Conservation (phyloP, 1,284 basidiomycete species). For the Ustilago esculenta region DNA sequence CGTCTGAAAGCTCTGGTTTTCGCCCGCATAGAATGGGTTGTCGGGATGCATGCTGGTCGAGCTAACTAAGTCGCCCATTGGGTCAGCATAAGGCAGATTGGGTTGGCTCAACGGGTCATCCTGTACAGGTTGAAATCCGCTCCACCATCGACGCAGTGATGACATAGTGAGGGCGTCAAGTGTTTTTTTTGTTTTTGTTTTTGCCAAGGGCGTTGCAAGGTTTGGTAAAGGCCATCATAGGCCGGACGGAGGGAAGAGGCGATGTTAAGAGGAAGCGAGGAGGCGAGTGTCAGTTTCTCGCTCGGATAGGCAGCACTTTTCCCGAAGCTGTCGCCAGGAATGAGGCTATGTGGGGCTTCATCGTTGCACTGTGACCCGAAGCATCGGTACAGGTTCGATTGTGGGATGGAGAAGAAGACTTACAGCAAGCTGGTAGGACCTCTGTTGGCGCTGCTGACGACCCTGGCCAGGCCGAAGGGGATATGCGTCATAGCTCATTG, state of each 20-base stretch:
- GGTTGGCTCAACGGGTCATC: conserved; percentile 37
- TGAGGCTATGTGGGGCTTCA: too few relatives aligned
- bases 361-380: background rate
- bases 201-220: background rate
- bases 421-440: conserved; percentile 29
- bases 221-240: background rate
- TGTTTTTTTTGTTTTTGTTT: too few relatives aligned
- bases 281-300: too few relatives aligned
- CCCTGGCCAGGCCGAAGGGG: conserved; percentile 14
- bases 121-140: conserved; percentile 26
- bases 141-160: conserved; percentile 23
- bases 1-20: conserved; percentile 41
- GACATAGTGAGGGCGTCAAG: conserved; percentile 10
- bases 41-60: conserved; percentile 26
- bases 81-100: conserved; percentile 13
- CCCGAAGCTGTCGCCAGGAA: too few relatives aligned
- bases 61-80: conserved; percentile 9
- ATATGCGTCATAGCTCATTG: conserved; percentile 39
- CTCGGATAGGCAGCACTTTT: too few relatives aligned
- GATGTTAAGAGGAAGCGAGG: too few relatives aligned
- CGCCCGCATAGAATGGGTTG: conserved; percentile 44
- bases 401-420: conserved; percentile 6
- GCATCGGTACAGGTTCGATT: background rate
- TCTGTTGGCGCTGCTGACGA: conserved; percentile 28
- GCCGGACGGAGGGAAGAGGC: too few relatives aligned